Base-by-base conservation (phyloP, 345 rosid species). In the Aquilaria yunnanensis region DNA sequence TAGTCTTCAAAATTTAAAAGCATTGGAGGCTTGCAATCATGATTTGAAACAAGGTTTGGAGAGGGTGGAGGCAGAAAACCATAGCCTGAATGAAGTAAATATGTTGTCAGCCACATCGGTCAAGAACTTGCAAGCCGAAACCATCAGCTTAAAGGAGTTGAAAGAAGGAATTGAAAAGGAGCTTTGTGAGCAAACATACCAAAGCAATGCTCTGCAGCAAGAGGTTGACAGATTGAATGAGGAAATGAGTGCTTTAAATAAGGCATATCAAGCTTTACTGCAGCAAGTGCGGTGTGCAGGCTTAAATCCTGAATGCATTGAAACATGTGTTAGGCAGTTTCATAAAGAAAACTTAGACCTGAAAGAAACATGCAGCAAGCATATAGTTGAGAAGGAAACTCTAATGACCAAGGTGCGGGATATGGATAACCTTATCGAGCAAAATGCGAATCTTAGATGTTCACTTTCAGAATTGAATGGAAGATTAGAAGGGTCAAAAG, bases 151-250 rank as follows among this genome's bases (percentile, higher is more conserved):
- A 71, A 85, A 65, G 73, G 83, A 77, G 76, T 61, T 78, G 60
- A 88, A 88, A 75, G 80, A 60, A 62, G 78, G 78, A 59, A 90
- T 90, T 49, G 96, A 82, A 75, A 70, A 75, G 68, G 86, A 88
- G 69, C 82, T 85, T 30, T 72, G 75, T 14, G 71, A 66, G 47
- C 92, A 83, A 29, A 70, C 75, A 48, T 73, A 72, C 66, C 75
- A 77, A 70, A 81, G 80, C 72, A 70, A 76, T 72, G 78, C 75
- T 48, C 80, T 84, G 58, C 89, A 85, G 80, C 87, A 81, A 69
- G 90, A 88, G 78, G 77, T 82, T 51, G 16, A 54, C 62, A 76
- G 76, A 63, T 72, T 90, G 70, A 78, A 81, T 72, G 91, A 84
- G 74, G 93, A 84, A 61, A 74, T 86, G 30, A 57, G 73, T 54